Conservation (phyloP, 1,139 yeast genomes). For the Saccharomyces hybrid region DNA sequence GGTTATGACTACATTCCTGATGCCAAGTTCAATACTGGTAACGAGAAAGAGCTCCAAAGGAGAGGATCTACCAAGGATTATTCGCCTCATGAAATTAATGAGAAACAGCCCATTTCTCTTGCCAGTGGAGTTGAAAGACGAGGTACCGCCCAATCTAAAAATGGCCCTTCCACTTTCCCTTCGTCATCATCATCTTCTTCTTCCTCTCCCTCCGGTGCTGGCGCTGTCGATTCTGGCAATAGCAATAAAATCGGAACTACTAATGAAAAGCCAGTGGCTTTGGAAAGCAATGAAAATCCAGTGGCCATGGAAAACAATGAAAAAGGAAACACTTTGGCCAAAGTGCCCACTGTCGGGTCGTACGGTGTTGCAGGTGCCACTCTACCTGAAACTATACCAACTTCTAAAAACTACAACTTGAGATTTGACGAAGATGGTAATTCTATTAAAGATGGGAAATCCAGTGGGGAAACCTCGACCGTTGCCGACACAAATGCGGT, state of each 20-base stretch:
- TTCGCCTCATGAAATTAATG: not conserved
- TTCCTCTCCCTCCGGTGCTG: not conserved
- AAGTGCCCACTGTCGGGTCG: not conserved
- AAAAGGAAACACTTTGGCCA: not conserved
- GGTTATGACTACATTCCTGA: slow-evolving; percentile 26
- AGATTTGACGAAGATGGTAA: slow-evolving; percentile 19
- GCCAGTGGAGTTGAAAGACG: not conserved
- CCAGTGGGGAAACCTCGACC: slow-evolving; percentile 1
- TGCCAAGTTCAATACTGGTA: slow-evolving; percentile 37
- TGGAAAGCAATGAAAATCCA: not conserved
- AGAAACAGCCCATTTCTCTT: not conserved
- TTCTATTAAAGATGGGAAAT: slow-evolving; percentile 3
- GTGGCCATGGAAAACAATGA: not conserved
- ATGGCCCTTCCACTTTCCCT: not conserved
- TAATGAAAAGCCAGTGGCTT: not conserved
- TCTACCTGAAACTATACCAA: slow-evolving; percentile 31
- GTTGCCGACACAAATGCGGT: slow-evolving; percentile 2
- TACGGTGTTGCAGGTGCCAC: slow-evolving; percentile 32
- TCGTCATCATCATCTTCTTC: not conserved
- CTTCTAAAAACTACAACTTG: slow-evolving; percentile 28
- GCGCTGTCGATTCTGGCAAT: not conserved
- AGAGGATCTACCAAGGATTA: not conserved
- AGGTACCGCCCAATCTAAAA: not conserved
- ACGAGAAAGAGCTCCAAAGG: slow-evolving; percentile 1
- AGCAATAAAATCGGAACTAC: not conserved